Percentiles rank a stretch among this genome's conserved stretches.
Conservation (phyloP, 768 basidiomycete species). For the Royoungia palumana region DNA sequence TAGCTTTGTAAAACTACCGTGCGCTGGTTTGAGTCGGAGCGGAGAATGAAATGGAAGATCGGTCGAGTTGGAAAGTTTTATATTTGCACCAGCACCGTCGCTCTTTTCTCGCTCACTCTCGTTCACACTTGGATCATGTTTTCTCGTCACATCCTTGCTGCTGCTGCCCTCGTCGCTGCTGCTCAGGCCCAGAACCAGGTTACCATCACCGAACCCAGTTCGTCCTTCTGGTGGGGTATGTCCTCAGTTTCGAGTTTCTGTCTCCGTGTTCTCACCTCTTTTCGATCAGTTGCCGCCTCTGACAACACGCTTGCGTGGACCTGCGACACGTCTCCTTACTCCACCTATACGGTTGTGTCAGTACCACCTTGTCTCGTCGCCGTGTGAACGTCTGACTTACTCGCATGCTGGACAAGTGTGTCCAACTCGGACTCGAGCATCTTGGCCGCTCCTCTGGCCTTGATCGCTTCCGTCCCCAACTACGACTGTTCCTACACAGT, state of each 20-base stretch:
- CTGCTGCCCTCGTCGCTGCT: conserved; percentile 38
- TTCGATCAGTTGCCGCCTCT: conserved; percentile 48
- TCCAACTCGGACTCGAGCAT: conserved; percentile 42
- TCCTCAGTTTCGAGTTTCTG: conserved; percentile 6
- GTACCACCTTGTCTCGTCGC: conserved; percentile 3
- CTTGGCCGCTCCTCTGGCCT: conserved; percentile 35
- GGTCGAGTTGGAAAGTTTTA: background rate
- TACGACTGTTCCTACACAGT: conserved; percentile 57
- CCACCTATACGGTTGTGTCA: conserved; percentile 48
- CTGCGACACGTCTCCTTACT: conserved; percentile 41
- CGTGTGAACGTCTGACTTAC: conserved; percentile 9
- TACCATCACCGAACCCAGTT: conserved; percentile 43
- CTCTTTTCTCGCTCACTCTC: conserved; percentile 23
- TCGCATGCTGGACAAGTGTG: conserved; percentile 32
- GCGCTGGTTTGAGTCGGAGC: conserved; percentile 1
- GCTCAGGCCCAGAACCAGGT: conserved; percentile 41
- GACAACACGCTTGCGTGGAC: conserved; percentile 59
- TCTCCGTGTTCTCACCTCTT: background rate
- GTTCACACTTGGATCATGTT: conserved; percentile 28
- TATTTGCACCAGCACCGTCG: conserved; percentile 14
- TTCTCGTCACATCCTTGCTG: conserved; percentile 30
- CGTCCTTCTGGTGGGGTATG: conserved; percentile 61
- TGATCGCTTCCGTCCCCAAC: conserved; percentile 51
- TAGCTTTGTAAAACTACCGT: no score
- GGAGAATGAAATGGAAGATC: conserved; percentile 24